A percentile compares a stretch with the other conserved stretches of the same genome.
Evolutionary conservation across 2,329 filamentous ascomycete species (phyloP).

Genomic region (Pseudogymnoascus sp.): DNA sequence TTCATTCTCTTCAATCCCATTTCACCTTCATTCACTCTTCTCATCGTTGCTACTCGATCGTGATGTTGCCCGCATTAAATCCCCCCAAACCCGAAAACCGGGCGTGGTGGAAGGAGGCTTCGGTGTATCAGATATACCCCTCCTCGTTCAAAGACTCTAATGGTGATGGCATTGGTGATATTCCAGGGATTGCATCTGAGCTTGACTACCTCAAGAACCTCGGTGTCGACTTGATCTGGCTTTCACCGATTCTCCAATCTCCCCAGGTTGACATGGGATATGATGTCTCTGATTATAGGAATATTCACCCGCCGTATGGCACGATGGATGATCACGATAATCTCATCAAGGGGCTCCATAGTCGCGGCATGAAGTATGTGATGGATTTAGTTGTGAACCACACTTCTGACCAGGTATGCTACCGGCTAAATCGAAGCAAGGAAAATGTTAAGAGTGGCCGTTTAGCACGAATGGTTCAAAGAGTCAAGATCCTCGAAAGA

Average conservation of each 20-base stretch:
- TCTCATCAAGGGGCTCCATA: conserved; percentile 51
- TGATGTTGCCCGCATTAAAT: not conserved
- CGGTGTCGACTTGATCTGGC: conserved; percentile 58
- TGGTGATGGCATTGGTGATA: conserved; percentile 51
- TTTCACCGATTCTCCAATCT: conserved; percentile 57
- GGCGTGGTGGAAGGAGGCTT: conserved; percentile 35
- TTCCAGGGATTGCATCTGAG: conserved; percentile 55
- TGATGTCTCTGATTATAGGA: conserved; percentile 60
- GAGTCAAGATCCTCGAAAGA: conserved; percentile 40
- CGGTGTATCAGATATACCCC: conserved; percentile 52
- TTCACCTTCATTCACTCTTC: not conserved
- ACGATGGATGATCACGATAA: conserved; percentile 57
- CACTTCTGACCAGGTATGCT: conserved; percentile 39
- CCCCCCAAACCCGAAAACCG: not conserved
- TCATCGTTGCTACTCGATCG: not conserved
- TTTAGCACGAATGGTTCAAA: conserved; percentile 52
- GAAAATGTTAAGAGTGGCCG: conserved; percentile 28
- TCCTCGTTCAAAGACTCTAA: conserved; percentile 50
- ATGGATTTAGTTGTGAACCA: conserved; percentile 73
- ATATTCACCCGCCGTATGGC: conserved; percentile 59
- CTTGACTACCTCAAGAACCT: conserved; percentile 53
- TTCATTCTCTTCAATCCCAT: not conserved
- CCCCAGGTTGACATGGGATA: conserved; percentile 66
- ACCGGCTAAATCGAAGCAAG: not conserved
- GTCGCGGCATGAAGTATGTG: conserved; percentile 56